These are phyloP conservation scores for Alliaria petiolata DNA, from an alignment of 345 rosid species.

Conservation along the genomic window DNA sequence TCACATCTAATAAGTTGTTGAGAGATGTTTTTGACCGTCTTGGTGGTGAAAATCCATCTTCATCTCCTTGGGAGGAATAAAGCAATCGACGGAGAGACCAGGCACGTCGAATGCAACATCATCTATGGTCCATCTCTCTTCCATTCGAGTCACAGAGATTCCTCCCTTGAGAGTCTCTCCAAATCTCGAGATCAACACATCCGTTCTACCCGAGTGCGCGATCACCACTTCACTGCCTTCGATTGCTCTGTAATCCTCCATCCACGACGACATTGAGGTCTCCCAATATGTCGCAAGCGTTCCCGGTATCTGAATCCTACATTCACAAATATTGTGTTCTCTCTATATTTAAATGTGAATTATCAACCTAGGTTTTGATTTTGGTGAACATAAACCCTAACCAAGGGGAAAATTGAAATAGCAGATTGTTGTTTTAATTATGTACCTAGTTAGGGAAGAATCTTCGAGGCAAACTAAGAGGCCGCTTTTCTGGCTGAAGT, in stretches of 20 bases:
- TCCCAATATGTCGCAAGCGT: conserved; percentile 84
- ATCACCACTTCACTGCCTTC: conserved; percentile 71
- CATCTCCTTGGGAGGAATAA: conserved; percentile 79
- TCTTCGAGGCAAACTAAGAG: conserved; percentile 44
- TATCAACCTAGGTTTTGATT: neutral
- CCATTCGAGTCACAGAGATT: conserved; percentile 68
- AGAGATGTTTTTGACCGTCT: conserved; percentile 3
- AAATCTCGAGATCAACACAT: conserved; percentile 71
- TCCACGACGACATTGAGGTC: conserved; percentile 71
- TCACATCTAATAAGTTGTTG: conserved; percentile 2
- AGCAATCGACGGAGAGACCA: conserved; percentile 76
- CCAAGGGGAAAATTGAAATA: neutral
- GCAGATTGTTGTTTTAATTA: no score
- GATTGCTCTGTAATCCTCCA: conserved; percentile 63
- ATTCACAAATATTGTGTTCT: neutral
- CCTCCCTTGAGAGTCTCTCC: conserved; percentile 81
- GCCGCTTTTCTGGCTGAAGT: conserved; percentile 93
- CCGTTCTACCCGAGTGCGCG: conserved; percentile 79
- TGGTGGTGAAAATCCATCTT: conserved; percentile 40
- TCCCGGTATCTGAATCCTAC: conserved; percentile 82
- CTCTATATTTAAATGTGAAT: no score
- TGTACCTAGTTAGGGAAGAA: conserved; percentile 31
- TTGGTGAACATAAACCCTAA: neutral
- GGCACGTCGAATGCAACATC: conserved; percentile 84
- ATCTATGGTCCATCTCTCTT: conserved; percentile 77